These are phyloP conservation scores for Magnaporthiopsis incrustans DNA, from an alignment of 2,329 filamentous ascomycete genomes.

Conservation along the genomic window DNA sequence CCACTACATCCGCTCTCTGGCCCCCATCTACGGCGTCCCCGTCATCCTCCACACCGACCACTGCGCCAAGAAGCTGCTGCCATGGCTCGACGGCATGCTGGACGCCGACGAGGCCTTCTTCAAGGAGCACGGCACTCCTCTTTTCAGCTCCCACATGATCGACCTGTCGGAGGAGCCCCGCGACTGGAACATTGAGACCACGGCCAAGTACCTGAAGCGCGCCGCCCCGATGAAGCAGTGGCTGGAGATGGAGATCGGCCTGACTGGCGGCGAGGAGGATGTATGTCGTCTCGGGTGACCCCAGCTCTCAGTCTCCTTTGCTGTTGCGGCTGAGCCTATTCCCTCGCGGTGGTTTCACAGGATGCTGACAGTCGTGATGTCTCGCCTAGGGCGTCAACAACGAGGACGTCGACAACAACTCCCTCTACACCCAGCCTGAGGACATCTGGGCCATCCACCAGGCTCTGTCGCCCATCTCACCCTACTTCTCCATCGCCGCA, in stretches of 20 bases:
- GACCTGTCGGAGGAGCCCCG: conserved; percentile 90
- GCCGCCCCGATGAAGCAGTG: conserved; percentile 96
- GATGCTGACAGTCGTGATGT: background rate
- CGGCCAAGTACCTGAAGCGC: conserved; percentile 86
- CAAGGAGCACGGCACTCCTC: conserved; percentile 84
- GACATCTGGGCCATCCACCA: conserved; percentile 91
- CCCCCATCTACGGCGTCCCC: conserved; percentile 80
- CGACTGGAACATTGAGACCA: conserved; percentile 86
- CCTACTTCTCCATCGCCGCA: conserved; percentile 96
- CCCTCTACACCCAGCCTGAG: conserved; percentile 95
- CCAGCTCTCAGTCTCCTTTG: background rate
- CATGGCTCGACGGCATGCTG: conserved; percentile 94
- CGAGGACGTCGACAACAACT: conserved; percentile 93
- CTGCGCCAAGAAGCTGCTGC: conserved; percentile 98
- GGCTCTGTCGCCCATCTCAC: conserved; percentile 74
- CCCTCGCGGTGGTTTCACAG: background rate
- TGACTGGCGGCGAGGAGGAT: conserved; percentile 52
- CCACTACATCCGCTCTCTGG: conserved; percentile 85
- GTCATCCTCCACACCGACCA: conserved; percentile 96
- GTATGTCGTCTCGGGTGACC: background rate
- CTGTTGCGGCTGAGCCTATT: background rate
- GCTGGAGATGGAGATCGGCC: conserved; percentile 95
- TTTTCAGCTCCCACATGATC: conserved; percentile 95
- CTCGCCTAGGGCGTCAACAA: conserved; percentile 68
- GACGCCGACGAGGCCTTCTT: conserved; percentile 92